Evolutionary conservation across 805 yeast genomes (phyloP).

Genomic region (Kuraishia molischiana): DNA sequence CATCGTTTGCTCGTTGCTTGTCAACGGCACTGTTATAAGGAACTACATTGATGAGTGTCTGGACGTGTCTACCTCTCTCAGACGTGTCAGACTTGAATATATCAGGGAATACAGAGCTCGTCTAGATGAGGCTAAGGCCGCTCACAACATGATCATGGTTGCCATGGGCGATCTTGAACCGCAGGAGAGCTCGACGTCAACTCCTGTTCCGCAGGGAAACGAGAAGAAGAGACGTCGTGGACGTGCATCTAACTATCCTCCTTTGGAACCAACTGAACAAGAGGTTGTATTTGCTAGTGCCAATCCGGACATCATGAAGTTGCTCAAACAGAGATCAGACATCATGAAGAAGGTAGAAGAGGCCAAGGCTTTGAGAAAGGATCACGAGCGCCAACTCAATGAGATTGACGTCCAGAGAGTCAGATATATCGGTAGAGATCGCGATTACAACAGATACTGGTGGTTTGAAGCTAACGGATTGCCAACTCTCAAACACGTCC

Average conservation of each 20-base stretch:
- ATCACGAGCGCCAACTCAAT: slow-evolving; percentile 49
- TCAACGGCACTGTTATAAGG: slow-evolving; percentile 50
- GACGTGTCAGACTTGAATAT: slow-evolving; percentile 59
- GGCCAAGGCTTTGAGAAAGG: slow-evolving; percentile 35
- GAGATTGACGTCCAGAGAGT: slow-evolving; percentile 75
- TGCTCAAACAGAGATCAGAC: slow-evolving; percentile 35
- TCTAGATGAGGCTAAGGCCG: slow-evolving; percentile 38
- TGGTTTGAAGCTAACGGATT: slow-evolving; percentile 89
- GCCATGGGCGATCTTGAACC: slow-evolving; percentile 8
- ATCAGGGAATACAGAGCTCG: slow-evolving; percentile 48
- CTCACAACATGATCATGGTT: slow-evolving; percentile 30
- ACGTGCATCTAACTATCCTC: slow-evolving; percentile 14
- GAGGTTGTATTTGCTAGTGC: slow-evolving; percentile 27
- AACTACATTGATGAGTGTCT: slow-evolving; percentile 56
- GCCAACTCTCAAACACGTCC: slow-evolving; percentile 27
- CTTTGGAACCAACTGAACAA: slow-evolving; percentile 20
- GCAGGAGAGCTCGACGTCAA: not conserved
- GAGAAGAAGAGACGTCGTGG: slow-evolving; percentile 16
- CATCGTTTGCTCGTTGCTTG: slow-evolving; percentile 54
- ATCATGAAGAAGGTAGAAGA: slow-evolving; percentile 30
- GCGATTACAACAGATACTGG: slow-evolving; percentile 84
- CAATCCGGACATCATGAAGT: slow-evolving; percentile 30
- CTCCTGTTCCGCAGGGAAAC: slow-evolving; percentile 6
- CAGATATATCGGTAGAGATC: slow-evolving; percentile 69
- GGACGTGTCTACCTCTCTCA: slow-evolving; percentile 49